Conservation (phyloP, 129 eudicot species). For the Flaveria brownii region DNA sequence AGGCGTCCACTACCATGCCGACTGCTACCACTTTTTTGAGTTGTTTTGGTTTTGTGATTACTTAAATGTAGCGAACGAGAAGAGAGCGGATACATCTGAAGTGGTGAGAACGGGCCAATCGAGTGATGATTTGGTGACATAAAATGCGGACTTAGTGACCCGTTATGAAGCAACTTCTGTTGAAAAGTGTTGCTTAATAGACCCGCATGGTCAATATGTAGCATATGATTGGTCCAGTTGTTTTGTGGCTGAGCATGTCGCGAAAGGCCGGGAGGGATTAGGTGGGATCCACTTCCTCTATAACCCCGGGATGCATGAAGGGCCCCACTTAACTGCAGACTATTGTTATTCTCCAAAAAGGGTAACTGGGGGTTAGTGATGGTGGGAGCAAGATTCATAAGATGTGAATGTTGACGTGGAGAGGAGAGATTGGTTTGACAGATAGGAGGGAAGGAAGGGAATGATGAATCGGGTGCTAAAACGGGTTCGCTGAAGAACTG, state of each 20-base stretch:
- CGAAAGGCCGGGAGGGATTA: slow-evolving; percentile 49
- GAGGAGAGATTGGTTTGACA: slow-evolving; percentile 54
- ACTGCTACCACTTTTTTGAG: slow-evolving; percentile 49
- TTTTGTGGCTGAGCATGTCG: slow-evolving; percentile 50
- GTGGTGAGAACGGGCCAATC: slow-evolving; percentile 43
- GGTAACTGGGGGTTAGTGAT: slow-evolving; percentile 54
- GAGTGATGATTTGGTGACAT: slow-evolving; percentile 62
- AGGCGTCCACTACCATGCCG: slow-evolving; percentile 51
- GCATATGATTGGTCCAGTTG: slow-evolving; percentile 63
- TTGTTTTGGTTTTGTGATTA: slow-evolving; percentile 51
- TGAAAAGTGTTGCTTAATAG: slow-evolving; percentile 69
- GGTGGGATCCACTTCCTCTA: slow-evolving; percentile 51
- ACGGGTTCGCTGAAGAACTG: slow-evolving; percentile 60
- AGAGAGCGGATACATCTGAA: slow-evolving; percentile 59
- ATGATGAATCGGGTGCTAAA: slow-evolving; percentile 61
- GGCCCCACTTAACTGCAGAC: slow-evolving; percentile 49
- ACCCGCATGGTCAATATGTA: slow-evolving; percentile 73
- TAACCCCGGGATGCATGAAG: slow-evolving; percentile 53
- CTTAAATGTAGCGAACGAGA: slow-evolving; percentile 60
- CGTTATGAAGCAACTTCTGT: slow-evolving; percentile 65
- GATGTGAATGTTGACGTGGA: slow-evolving; percentile 46
- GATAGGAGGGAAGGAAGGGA: slow-evolving; percentile 69
- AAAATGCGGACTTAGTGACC: slow-evolving; percentile 54
- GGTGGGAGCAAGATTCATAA: slow-evolving; percentile 43
- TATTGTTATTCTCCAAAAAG: slow-evolving; percentile 43